These are phyloP conservation scores for Solanum lycopersicoides DNA, from an alignment of 257 asterid genomes.

Conservation along the genomic window DNA sequence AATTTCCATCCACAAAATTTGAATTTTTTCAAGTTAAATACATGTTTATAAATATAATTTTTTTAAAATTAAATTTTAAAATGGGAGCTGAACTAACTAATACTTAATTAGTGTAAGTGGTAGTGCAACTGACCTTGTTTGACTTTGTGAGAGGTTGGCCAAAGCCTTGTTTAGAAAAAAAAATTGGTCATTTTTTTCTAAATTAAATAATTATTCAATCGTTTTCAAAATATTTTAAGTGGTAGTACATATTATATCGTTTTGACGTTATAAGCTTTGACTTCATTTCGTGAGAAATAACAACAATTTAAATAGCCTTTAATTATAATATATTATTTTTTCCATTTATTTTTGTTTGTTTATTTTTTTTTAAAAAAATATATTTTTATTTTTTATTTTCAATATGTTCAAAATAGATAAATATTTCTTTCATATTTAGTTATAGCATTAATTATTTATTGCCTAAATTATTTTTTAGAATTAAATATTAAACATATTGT, in stretches of 20 bases:
- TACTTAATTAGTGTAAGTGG: not conserved
- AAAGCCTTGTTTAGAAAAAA: not conserved
- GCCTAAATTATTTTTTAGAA: no score
- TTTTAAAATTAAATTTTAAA: not conserved
- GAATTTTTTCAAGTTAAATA: no score
- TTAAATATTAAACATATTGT: no score
- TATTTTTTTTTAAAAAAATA: no score
- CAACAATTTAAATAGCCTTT: not conserved
- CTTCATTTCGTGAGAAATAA: not conserved
- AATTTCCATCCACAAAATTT: not conserved
- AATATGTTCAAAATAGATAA: no score
- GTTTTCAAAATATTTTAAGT: not conserved
- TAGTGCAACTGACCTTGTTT: not conserved
- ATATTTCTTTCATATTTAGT: no score
- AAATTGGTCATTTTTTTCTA: not conserved
- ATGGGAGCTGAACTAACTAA: not conserved
- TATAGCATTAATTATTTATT: no score
- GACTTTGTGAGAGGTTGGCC: not conserved
- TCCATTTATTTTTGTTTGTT: no score
- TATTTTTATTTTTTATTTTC: no score
- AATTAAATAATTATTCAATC: not conserved
- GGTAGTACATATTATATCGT: not conserved
- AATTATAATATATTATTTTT: not conserved
- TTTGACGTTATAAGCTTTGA: not conserved
- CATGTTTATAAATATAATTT: no score